These are phyloP conservation scores for Castanea crenata DNA, from an alignment of 306 rosid species.

Conservation along the genomic window DNA sequence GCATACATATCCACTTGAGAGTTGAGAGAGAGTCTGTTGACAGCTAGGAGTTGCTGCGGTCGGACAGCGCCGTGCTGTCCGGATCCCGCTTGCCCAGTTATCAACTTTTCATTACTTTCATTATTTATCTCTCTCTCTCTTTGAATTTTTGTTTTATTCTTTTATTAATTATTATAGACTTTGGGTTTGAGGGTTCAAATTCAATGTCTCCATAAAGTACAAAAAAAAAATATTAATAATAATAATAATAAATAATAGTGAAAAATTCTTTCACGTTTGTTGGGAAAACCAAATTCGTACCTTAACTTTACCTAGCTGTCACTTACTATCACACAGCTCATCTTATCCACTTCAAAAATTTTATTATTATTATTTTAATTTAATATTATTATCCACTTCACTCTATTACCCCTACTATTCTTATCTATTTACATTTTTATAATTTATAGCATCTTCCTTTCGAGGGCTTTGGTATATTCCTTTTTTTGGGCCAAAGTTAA, in stretches of 20 bases:
- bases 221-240: too few relatives aligned
- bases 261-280: neutral
- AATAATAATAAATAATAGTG: too few relatives aligned
- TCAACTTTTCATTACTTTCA: too few relatives aligned
- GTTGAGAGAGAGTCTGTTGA: neutral
- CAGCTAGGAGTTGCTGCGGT: slow-evolving; percentile 19
- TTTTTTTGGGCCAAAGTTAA: neutral
- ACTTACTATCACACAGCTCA: slow-evolving; percentile 35
- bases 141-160: too few relatives aligned
- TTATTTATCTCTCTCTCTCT: too few relatives aligned
- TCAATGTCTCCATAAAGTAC: too few relatives aligned
- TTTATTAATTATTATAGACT: too few relatives aligned
- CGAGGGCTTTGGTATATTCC: neutral
- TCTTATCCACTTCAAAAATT: neutral
- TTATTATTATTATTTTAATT: neutral
- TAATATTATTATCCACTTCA: neutral
- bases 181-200: too few relatives aligned
- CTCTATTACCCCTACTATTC: neutral
- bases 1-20: neutral
- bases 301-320: slow-evolving; percentile 28
- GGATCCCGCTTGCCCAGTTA: neutral
- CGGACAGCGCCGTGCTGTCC: slow-evolving; percentile 13
- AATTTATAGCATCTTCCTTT: neutral
- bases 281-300: slow-evolving; percentile 22
- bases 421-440: neutral